A percentile compares a stretch with the other conserved stretches of the same genome.
phyloP scores from a whole-genome alignment of 768 basidiomycete genomes.

The Galerina marginata region DNA sequence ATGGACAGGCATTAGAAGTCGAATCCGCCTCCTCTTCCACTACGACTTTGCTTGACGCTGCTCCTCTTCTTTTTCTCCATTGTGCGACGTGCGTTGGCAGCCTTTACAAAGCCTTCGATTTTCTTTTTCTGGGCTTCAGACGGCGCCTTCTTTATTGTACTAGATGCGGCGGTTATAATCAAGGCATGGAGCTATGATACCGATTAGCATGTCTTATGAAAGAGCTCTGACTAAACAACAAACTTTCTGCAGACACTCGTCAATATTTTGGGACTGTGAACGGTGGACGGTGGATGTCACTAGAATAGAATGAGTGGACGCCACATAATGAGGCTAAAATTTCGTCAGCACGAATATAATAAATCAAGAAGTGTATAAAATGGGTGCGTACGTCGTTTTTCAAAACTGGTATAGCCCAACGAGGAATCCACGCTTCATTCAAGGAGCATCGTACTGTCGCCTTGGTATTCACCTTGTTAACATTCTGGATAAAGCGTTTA shows the following conservation, averaged over 20 bases:
- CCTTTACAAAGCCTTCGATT: constrained; percentile 49
- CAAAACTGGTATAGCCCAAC: constrained; percentile 19
- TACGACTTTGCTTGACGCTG: constrained; percentile 48
- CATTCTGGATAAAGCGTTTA: constrained; percentile 55
- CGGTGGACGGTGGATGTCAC: constrained; percentile 73
- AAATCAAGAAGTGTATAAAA: background rate
- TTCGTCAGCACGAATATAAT: constrained; percentile 36
- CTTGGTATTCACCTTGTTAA: constrained; percentile 91
- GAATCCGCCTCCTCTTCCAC: constrained; percentile 15
- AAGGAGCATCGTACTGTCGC: constrained; percentile 67
- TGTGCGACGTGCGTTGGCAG: constrained; percentile 52
- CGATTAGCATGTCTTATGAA: background rate
- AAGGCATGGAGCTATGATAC: constrained; percentile 56
- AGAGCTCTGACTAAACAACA: constrained; percentile 6
- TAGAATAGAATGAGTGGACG: constrained; percentile 71
- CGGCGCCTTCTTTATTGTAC: constrained; percentile 55
- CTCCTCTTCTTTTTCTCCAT: constrained; percentile 59
- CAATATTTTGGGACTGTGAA: constrained; percentile 79
- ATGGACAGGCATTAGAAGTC: constrained; percentile 6
- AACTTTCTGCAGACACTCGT: constrained; percentile 75
- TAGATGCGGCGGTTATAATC: constrained; percentile 52
- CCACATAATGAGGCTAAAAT: constrained; percentile 35
- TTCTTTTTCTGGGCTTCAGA: constrained; percentile 61
- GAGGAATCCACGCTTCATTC: constrained; percentile 38
- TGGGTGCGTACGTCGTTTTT: constrained; percentile 12